These are phyloP conservation scores for Tephrocybe sp. DNA, from an alignment of 768 basidiomycete genomes.

Conservation along the genomic window DNA sequence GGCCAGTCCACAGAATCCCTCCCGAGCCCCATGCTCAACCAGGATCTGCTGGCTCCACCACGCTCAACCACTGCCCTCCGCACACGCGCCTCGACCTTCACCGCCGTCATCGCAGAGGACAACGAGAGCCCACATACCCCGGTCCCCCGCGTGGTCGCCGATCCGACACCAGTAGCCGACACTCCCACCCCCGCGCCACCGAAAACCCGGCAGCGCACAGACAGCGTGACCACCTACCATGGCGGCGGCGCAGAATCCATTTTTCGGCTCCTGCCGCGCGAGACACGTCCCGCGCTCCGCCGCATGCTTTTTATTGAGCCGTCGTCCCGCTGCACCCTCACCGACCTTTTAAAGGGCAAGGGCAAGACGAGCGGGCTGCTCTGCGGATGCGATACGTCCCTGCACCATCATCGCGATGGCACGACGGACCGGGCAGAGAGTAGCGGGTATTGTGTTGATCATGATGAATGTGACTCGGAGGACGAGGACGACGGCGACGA, in stretches of 20 bases:
- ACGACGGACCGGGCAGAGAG: constrained; percentile 9
- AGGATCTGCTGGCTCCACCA: constrained; percentile 39
- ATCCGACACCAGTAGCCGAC: constrained; percentile 5
- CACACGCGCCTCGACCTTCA: constrained; percentile 15
- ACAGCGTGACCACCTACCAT: constrained; percentile 65
- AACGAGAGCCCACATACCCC: constrained; percentile 5
- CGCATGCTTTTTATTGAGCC: constrained; percentile 96
- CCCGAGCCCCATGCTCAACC: constrained; percentile 27
- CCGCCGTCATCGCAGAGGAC: constrained; percentile 11
- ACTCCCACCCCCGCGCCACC: constrained; percentile 1
- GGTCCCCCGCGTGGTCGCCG: constrained; percentile 16
- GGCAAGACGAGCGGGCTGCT: constrained; percentile 76
- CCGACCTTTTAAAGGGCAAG: constrained; percentile 82
- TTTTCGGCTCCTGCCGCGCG: constrained; percentile 92
- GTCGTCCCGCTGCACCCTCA: constrained; percentile 84
- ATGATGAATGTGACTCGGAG: constrained; percentile 62
- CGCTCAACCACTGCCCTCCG: constrained; percentile 13
- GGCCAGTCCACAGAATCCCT: constrained; percentile 75
- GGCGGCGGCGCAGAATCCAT: constrained; percentile 88
- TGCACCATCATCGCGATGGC: constrained; percentile 15
- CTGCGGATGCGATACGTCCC: constrained; percentile 65
- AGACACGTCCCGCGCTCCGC: constrained; percentile 85
- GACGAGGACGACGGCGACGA: constrained; percentile 83
- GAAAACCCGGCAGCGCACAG: constrained; percentile 36
- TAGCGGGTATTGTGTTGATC: constrained; percentile 55